Percentiles rank a stretch among this genome's conserved stretches.
Evolutionary conservation across 2,329 filamentous ascomycete genomes (phyloP).

Genomic region (Blumeriella jaapii): DNA sequence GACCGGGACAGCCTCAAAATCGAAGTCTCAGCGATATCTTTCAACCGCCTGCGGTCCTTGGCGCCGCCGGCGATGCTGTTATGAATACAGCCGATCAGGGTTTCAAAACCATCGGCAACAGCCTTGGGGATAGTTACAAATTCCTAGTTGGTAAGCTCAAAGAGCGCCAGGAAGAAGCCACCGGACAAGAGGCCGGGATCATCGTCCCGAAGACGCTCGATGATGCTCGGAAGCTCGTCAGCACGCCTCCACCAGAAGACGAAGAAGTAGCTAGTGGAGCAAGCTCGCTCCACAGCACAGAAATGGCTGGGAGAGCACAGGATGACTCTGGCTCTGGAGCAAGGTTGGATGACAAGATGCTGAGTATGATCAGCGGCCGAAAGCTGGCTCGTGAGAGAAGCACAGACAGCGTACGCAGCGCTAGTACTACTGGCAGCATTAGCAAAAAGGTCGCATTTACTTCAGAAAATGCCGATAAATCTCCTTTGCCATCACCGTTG

Average conservation of each 20-base stretch:
- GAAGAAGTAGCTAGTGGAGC: constrained; percentile 34
- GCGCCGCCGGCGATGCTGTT: constrained; percentile 73
- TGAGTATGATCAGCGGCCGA: constrained; percentile 60
- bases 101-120: constrained; percentile 83
- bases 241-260: constrained; percentile 45
- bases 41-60: constrained; percentile 70
- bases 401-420: constrained; percentile 59
- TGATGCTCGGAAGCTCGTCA: constrained; percentile 81
- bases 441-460: constrained; percentile 46
- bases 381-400: constrained; percentile 56
- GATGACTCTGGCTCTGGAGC: constrained; percentile 25
- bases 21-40: constrained; percentile 76
- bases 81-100: constrained; percentile 84
- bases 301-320: constrained; percentile 21
- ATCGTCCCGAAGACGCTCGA: constrained; percentile 79
- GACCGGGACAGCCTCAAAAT: constrained; percentile 40
- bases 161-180: constrained; percentile 46
- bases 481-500: constrained; percentile 22
- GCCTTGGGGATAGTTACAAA: constrained; percentile 84
- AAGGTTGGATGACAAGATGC: constrained; percentile 50
- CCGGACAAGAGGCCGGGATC: constrained; percentile 37
- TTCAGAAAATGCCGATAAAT: constrained; percentile 30
- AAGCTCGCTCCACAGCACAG: constrained; percentile 36
- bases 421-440: constrained; percentile 32
- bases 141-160: constrained; percentile 83